Evolutionary conservation across 2,329 filamentous ascomycete genomes (phyloP).

Genomic region (Talaromyces albobiverticillius): DNA sequence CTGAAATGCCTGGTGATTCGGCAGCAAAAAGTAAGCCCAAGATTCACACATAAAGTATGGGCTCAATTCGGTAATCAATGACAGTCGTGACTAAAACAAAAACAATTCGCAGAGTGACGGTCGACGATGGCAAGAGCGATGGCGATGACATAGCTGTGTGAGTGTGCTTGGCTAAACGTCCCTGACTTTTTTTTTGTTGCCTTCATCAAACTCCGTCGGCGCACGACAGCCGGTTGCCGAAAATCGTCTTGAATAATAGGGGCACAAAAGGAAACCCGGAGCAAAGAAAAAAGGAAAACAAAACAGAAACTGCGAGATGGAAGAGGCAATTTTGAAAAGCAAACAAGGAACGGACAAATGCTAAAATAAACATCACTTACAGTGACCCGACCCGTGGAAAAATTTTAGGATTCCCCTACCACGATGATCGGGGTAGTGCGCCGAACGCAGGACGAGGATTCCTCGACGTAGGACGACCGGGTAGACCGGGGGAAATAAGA

Average conservation of each 20-base stretch:
- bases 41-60: neutral
- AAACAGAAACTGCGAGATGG: neutral
- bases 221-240: slow-evolving; percentile 10
- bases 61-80: neutral
- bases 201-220: neutral
- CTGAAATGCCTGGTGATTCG: neutral
- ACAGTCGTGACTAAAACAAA: neutral
- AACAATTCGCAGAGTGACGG: neutral
- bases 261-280: neutral
- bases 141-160: slow-evolving; percentile 17
- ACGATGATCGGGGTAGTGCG: slow-evolving; percentile 27
- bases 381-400: slow-evolving; percentile 19
- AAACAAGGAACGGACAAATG: neutral
- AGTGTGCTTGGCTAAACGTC: slow-evolving; percentile 4
- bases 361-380: neutral
- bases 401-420: slow-evolving; percentile 26
- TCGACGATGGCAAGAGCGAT: slow-evolving; percentile 16
- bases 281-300: neutral
- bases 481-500: slow-evolving; percentile 21
- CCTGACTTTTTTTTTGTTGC: neutral
- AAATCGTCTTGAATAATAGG: neutral
- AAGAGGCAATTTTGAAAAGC: neutral
- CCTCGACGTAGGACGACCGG: slow-evolving; percentile 20
- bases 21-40: neutral
- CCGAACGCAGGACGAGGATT: slow-evolving; percentile 20